Evolutionary conservation across 1,139 yeast genomes (phyloP).

Genomic region (Yamadazyma atlantica): DNA sequence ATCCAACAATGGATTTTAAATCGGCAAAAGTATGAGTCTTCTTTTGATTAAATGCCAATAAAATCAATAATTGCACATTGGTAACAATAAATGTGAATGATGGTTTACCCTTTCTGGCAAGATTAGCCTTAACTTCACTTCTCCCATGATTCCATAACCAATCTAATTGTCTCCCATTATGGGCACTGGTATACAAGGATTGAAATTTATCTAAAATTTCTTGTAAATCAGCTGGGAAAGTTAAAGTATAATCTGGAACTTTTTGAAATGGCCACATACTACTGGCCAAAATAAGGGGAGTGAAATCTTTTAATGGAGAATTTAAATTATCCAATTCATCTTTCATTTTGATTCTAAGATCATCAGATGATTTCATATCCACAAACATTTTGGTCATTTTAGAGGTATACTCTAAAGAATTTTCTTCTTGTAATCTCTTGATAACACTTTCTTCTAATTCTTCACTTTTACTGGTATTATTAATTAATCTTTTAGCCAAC

Average conservation of each 20-base stretch:
- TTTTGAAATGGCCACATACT: conserved; percentile 84
- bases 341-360: conserved; percentile 67
- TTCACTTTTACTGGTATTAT: conserved; percentile 78
- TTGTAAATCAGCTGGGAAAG: conserved; percentile 53
- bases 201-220: conserved; percentile 68
- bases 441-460: conserved; percentile 86
- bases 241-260: conserved; percentile 41
- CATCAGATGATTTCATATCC: conserved; percentile 86
- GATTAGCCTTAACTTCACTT: conserved; percentile 89
- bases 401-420: conserved; percentile 89
- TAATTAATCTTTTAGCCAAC: conserved; percentile 85
- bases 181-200: conserved; percentile 69
- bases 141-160: conserved; percentile 97
- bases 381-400: conserved; percentile 96
- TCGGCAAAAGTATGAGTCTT: conserved; percentile 61
- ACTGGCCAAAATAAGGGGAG: conserved; percentile 79
- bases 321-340: conserved; percentile 39
- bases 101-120: conserved; percentile 78
- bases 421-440: conserved; percentile 83
- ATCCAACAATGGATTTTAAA: conserved; percentile 65
- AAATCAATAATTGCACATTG: conserved; percentile 81
- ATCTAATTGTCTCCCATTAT: conserved; percentile 83
- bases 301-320: conserved; percentile 56
- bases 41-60: conserved; percentile 72
- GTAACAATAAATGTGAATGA: conserved; percentile 83